Base-by-base conservation (phyloP, 257 asterid species). In the Penstemon davidsonii region DNA sequence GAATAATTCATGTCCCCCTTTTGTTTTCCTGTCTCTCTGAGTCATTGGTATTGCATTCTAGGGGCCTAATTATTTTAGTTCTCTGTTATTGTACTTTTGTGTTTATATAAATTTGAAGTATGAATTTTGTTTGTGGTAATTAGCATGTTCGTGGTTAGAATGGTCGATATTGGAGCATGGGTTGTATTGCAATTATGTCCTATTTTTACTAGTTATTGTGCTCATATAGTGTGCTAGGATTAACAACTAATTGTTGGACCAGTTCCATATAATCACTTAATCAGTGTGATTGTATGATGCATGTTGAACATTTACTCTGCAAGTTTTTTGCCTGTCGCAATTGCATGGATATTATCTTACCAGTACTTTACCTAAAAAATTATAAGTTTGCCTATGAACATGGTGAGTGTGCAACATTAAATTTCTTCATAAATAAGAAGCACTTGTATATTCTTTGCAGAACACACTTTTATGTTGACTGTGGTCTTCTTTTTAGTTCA, bases 21-120 rank as follows among this genome's bases (percentile, higher is more conserved):
- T 43, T 18, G 13, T 59, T 42, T 49, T 33, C 53, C 10, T 47
- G 8, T n/a, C 9, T 62, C 42, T 50, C 4, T 13, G 18, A 47
- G 50, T 11, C 46, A 18, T 60, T 58, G 67, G 42, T 13, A n/a
- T 44, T 53, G 4, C 44, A 5, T 38, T 0, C 39, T 9, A 42
- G 41, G 63, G 33, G 63, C 37, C 19, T 49, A 11, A 36, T 58
- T 36, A 70, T 3, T 70, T 60, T 33, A 9, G 44, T 36, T 51
- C 25, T 6, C 25, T 70, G 66, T 45, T 57, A 7, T 37, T 57
- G 8, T 37, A 9, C 18, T 43, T 36, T 3, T 41, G 49, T 44
- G 10, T 49, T 49, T 9, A 13, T 10, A 38, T n/a, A 38, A 44
- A 49, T 62, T 58, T n/a, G 3, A 62, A 41, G 4, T 45, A 61